Evolutionary conservation across 805 yeast species (phyloP).

Genomic region (Saccharomyces jurei): DNA sequence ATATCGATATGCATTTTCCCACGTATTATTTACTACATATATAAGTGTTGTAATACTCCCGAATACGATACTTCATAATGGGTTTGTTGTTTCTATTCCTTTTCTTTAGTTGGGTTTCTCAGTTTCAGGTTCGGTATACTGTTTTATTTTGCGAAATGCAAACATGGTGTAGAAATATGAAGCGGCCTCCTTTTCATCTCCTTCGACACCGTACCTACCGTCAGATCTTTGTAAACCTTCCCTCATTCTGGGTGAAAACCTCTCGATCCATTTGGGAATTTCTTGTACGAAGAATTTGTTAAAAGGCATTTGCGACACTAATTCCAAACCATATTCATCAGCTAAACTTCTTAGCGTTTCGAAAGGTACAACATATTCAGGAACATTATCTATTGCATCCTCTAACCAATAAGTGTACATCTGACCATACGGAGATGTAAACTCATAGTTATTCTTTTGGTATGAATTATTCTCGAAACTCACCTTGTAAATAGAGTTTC

Average conservation of each 20-base stretch:
- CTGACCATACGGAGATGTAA: constrained; percentile 73
- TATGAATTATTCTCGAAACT: constrained; percentile 65
- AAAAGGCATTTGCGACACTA: constrained; percentile 68
- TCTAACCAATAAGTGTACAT: constrained; percentile 70
- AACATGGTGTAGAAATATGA: constrained; percentile 79
- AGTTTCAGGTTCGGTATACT: constrained; percentile 9
- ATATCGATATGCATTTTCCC: constrained; percentile 4
- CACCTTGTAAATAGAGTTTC: constrained; percentile 76
- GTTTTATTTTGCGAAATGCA: constrained; percentile 60
- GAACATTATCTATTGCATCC: constrained; percentile 94
- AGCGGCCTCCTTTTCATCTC: constrained; percentile 82
- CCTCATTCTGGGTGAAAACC: constrained; percentile 50
- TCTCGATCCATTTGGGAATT: constrained; percentile 55
- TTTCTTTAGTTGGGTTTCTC: background rate
- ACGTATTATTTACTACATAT: background rate
- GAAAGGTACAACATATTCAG: constrained; percentile 94
- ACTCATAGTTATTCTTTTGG: constrained; percentile 60
- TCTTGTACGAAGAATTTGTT: constrained; percentile 75
- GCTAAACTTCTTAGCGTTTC: constrained; percentile 78
- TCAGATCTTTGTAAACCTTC: constrained; percentile 68
- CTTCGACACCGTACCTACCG: constrained; percentile 80
- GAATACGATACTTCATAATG: background rate
- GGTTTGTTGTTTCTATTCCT: background rate
- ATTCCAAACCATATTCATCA: constrained; percentile 68
- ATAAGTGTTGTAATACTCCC: background rate